phyloP scores from a whole-genome alignment of 345 rosid genomes.

The Capsella bursapastoris region DNA sequence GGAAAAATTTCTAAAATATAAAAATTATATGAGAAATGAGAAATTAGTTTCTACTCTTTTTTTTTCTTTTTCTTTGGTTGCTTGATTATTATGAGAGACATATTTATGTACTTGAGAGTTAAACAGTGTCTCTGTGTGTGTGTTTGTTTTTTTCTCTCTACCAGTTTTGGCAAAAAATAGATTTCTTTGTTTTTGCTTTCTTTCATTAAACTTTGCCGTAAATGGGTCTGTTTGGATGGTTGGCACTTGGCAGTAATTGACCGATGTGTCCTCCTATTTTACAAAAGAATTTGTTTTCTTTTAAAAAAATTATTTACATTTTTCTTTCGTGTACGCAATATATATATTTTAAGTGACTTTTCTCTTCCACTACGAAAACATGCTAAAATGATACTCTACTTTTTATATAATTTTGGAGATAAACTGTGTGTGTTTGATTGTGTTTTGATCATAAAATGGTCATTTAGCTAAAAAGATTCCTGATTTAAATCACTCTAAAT shows the following conservation, averaged over 20 bases:
- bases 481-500: no score
- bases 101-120: not conserved
- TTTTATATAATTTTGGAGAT: not conserved
- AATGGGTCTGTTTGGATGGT: conserved; percentile 39
- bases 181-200: not conserved
- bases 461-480: no score
- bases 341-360: not conserved
- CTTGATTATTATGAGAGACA: not conserved
- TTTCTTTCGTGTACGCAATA: not conserved
- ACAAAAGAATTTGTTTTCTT: not conserved
- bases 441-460: no score
- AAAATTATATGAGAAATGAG: not conserved
- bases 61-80: not conserved
- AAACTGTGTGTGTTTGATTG: not conserved
- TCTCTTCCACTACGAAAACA: not conserved
- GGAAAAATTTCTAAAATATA: not conserved
- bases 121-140: not conserved
- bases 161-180: conserved; percentile 25
- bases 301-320: no score
- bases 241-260: conserved; percentile 41
- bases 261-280: conserved; percentile 26
- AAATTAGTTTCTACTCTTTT: not conserved
- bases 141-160: not conserved
- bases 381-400: not conserved
- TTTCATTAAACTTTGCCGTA: conserved; percentile 38